These are phyloP conservation scores for Termitomyces sp. DNA, from an alignment of 768 basidiomycete genomes.

Conservation along the genomic window DNA sequence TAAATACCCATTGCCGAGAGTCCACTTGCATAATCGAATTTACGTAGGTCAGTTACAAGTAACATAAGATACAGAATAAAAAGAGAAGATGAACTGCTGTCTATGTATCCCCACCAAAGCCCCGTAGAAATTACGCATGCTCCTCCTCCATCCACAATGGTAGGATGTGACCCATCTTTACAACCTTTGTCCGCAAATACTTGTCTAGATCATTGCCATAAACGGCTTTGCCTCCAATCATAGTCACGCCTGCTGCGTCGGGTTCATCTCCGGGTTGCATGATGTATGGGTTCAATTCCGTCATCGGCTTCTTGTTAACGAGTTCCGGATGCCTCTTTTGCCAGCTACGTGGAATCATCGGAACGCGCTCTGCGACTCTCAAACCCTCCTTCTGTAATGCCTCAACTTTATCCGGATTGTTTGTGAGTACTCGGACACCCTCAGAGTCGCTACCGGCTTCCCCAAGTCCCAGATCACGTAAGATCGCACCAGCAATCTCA, in stretches of 20 bases:
- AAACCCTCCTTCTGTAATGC: conserved; percentile 86
- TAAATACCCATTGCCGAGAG: too few species aligned
- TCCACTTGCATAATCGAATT: too few species aligned
- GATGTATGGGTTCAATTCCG: conserved; percentile 13
- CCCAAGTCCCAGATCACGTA: conserved; percentile 82
- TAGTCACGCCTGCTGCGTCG: conserved; percentile 62
- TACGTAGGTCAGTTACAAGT: not conserved
- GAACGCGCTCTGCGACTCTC: conserved; percentile 74
- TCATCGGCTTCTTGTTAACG: conserved; percentile 18
- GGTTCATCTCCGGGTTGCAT: conserved; percentile 25
- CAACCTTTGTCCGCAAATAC: conserved; percentile 94
- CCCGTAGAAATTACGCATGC: conserved; percentile 17
- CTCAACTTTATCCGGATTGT: conserved; percentile 96
- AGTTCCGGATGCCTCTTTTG: conserved; percentile 35
- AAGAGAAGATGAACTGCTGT: not conserved
- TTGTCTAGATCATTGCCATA: conserved; percentile 87
- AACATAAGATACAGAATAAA: conserved; percentile 3
- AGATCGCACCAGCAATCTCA: conserved; percentile 85
- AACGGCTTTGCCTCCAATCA: conserved; percentile 76
- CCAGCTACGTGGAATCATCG: conserved; percentile 96
- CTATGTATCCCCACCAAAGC: not conserved
- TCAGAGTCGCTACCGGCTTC: conserved; percentile 32
- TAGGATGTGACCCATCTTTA: conserved; percentile 95
- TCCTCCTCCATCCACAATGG: conserved; percentile 48
- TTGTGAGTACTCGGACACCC: conserved; percentile 82